A percentile compares a stretch with the other conserved stretches of the same genome.
Conservation (phyloP, 306 rosid species). For the Gastrolobium bilobum region DNA sequence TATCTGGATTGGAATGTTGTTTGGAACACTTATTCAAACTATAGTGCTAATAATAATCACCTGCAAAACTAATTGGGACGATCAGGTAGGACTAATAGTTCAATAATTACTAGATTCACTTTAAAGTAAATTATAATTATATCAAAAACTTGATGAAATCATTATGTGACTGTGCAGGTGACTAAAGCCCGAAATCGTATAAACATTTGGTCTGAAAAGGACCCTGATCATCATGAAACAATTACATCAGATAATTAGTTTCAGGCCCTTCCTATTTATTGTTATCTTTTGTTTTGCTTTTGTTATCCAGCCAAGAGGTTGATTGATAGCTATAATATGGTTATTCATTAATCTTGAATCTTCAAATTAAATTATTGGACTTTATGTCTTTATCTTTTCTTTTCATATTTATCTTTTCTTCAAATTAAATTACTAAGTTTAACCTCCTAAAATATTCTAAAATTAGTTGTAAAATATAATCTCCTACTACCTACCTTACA, state of each 20-base stretch:
- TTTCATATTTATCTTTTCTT: too few species aligned
- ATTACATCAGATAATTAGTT: background rate
- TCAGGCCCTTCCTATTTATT: background rate
- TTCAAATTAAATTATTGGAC: background rate
- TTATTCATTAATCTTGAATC: background rate
- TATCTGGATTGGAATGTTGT: constrained; percentile 74
- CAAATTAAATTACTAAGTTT: too few species aligned
- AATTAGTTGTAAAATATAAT: too few species aligned
- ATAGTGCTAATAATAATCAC: constrained; percentile 51
- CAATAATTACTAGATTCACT: background rate
- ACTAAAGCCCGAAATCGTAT: background rate
- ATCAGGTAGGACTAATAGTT: constrained; percentile 51
- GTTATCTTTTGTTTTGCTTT: background rate
- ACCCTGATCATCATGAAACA: background rate
- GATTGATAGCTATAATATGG: background rate
- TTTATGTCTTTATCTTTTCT: background rate
- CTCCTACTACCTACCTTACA: too few species aligned
- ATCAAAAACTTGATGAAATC: background rate
- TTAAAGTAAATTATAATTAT: background rate
- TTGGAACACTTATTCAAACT: constrained; percentile 72
- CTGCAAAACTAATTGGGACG: constrained; percentile 65
- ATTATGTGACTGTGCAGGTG: constrained; percentile 34
- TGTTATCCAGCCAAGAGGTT: background rate
- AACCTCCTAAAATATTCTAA: too few species aligned
- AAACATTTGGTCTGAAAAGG: background rate